These are phyloP conservation scores for Capronia americana DNA, from an alignment of 2,329 filamentous ascomycete species.

Conservation along the genomic window DNA sequence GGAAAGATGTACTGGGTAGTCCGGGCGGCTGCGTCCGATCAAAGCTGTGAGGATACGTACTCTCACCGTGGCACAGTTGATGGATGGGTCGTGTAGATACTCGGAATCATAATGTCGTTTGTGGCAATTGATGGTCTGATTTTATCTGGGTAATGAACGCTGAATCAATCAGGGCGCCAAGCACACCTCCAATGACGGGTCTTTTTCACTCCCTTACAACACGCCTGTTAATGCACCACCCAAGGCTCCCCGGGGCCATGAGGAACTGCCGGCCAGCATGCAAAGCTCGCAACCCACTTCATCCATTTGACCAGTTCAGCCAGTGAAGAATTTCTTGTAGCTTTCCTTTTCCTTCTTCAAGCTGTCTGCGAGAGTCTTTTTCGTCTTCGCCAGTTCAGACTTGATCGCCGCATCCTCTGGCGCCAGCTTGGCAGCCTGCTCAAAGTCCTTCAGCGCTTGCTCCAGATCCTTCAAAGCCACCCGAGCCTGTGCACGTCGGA, in stretches of 20 bases:
- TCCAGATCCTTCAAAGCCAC: conserved; percentile 85
- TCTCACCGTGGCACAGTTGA: neutral
- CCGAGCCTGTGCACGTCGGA: conserved; percentile 78
- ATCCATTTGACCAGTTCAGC: conserved; percentile 9
- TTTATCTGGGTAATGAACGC: neutral
- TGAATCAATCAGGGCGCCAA: neutral
- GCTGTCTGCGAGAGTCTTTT: conserved; percentile 74
- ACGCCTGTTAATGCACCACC: neutral
- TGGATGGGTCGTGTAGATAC: neutral
- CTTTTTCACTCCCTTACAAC: neutral
- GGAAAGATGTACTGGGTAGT: neutral
- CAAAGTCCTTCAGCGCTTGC: conserved; percentile 73
- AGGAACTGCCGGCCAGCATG: neutral
- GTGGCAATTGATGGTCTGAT: neutral
- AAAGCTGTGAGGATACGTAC: neutral
- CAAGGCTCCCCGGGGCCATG: neutral
- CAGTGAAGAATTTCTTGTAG: conserved; percentile 84
- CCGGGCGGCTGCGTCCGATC: neutral
- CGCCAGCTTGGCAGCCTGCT: conserved; percentile 74
- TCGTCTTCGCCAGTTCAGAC: conserved; percentile 77
- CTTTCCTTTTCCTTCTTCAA: conserved; percentile 89
- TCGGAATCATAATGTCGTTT: neutral
- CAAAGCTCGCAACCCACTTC: neutral
- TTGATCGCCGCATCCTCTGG: conserved; percentile 77
- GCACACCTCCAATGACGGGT: neutral